Evolutionary conservation across 805 yeast genomes (phyloP).

Genomic region (Groenewaldozyma salmanticensis): DNA sequence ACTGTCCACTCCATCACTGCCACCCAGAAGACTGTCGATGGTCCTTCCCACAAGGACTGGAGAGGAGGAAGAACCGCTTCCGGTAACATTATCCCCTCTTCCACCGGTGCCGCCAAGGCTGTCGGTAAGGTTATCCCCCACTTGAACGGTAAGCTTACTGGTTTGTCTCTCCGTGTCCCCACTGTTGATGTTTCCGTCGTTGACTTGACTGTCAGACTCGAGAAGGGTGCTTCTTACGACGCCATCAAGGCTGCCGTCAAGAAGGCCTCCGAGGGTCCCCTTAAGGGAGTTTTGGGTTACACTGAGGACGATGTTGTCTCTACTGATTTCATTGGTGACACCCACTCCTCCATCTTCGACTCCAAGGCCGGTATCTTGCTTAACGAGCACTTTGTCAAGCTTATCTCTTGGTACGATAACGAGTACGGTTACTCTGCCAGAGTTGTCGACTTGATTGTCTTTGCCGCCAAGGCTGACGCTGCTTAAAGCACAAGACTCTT

Average conservation of each 20-base stretch:
- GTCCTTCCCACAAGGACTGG: conserved; percentile 97
- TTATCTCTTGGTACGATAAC: conserved; percentile 92
- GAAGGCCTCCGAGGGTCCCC: conserved; percentile 65
- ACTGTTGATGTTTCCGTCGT: conserved; percentile 90
- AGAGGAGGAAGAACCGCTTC: conserved; percentile 97
- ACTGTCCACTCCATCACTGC: conserved; percentile 95
- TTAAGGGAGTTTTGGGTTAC: conserved; percentile 80
- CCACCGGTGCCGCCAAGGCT: conserved; percentile 97
- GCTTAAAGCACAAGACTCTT: too few species aligned
- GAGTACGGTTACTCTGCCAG: conserved; percentile 95
- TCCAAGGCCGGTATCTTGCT: conserved; percentile 84
- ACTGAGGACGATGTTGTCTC: conserved; percentile 91
- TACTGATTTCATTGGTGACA: conserved; percentile 76
- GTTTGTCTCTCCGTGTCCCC: conserved; percentile 91
- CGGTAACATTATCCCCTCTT: conserved; percentile 89
- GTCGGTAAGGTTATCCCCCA: conserved; percentile 92
- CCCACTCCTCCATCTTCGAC: conserved; percentile 82
- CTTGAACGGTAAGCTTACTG: conserved; percentile 87
- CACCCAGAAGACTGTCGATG: conserved; percentile 93
- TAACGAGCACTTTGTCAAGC: conserved; percentile 82
- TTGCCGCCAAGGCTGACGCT: conserved; percentile 50
- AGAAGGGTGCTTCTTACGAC: conserved; percentile 68
- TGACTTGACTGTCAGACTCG: conserved; percentile 78
- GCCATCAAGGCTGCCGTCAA: conserved; percentile 70
- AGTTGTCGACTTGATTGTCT: conserved; percentile 82